These are phyloP conservation scores for Schoenoplectus triqueter DNA, from an alignment of 202 grass and related monocot species.

Conservation along the genomic window DNA sequence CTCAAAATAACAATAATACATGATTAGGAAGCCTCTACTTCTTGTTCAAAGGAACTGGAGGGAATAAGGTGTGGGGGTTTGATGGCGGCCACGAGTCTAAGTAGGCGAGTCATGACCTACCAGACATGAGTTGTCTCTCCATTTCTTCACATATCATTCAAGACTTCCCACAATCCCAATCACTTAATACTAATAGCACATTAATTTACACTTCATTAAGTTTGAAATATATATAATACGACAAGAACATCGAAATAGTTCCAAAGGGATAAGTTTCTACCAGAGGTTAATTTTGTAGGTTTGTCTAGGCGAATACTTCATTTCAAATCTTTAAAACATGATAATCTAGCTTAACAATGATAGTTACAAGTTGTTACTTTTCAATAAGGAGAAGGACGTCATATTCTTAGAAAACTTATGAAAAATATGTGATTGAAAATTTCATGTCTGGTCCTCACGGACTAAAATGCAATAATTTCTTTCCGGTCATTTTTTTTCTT, in stretches of 20 bases:
- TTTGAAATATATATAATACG: neutral
- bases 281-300: neutral
- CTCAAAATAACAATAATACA: neutral
- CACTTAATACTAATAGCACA: neutral
- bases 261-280: neutral
- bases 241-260: neutral
- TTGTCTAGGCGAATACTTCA: neutral
- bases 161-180: neutral
- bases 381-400: neutral
- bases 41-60: neutral
- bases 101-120: neutral
- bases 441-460: neutral
- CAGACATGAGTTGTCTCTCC: neutral
- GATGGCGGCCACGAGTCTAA: slow-evolving; percentile 8
- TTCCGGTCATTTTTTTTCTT: too few relatives aligned
- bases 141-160: neutral
- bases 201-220: neutral
- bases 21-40: neutral
- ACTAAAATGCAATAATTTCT: neutral
- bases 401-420: neutral
- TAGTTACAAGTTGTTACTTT: slow-evolving; percentile 9
- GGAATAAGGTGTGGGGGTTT: neutral
- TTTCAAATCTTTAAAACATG: neutral
- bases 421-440: neutral
- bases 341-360: neutral